Evolutionary conservation across 164 flowering plant species (phyloP), one percentile per base, ranked within the genome.

Genomic region (Vitis labrusca): DNA sequence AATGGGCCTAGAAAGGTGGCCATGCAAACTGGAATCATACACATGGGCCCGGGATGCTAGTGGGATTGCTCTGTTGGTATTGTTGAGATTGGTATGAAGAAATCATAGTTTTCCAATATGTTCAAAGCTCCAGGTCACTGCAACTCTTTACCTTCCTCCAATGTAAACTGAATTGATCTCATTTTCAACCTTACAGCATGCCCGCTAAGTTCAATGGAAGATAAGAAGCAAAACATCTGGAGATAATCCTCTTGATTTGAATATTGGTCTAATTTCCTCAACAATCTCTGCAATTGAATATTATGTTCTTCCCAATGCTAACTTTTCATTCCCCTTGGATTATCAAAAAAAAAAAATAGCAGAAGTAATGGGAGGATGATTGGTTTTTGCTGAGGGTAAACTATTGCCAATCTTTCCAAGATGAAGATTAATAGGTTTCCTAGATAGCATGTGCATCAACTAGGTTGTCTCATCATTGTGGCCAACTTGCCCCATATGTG

Each of bases 181-280:
- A 81, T 90, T 73, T 93, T 97, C 77, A 93, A 76, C 71, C 86
- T 92, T 61, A 93, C 83, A 27, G 97, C 98, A 77, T 84, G 91
- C 66, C 73, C 75, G 75, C 90, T 91, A 17, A 90, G 90, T 54
- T 86, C 97, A 70, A 72, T 84, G 15, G 94, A 76, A 15, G 97
- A 79, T 30, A 91, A 83, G 14, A 92, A 80, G 32, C 87, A 86
- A 61, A 93, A 92, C 88, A 81, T 78, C 68, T 82, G 83, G 16
- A 82, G 61, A 77, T 91, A 85, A 14, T 86, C 91, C 57, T 80
- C 83, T 63, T 79, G 91, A 63, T 78, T 78, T 67, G 93, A 82
- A n/a, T n/a, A n/a, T 71, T 85, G 83, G 66, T 93, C 97, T 79
- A 89, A 74, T 65, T 76, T 70, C 60, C 71, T 88, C 83, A 94